Evolutionary conservation across 1,139 yeast genomes (phyloP).

Genomic region (Scheffersomyces cryptocercus): DNA sequence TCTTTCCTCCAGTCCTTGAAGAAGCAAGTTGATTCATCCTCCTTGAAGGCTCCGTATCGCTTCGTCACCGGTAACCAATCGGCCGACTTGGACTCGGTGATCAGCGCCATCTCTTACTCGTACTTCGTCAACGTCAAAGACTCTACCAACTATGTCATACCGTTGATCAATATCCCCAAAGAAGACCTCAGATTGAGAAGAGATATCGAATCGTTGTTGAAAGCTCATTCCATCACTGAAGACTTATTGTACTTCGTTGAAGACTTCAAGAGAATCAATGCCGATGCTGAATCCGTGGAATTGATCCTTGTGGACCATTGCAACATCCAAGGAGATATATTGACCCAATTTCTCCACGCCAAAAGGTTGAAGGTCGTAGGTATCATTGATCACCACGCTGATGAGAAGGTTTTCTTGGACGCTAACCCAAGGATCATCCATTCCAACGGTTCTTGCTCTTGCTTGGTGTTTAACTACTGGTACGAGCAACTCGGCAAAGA

Average conservation of each 20-base stretch:
- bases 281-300: constrained; percentile 21
- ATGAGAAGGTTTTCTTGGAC: constrained; percentile 52
- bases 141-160: constrained; percentile 39
- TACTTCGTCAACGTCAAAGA: constrained; percentile 44
- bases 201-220: constrained; percentile 63
- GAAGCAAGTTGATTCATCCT: constrained; percentile 14
- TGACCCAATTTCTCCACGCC: constrained; percentile 22
- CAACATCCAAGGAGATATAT: constrained; percentile 54
- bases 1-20: constrained; percentile 23
- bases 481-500: constrained; percentile 22
- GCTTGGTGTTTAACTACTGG: constrained; percentile 71
- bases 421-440: constrained; percentile 61
- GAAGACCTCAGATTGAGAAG: constrained; percentile 67
- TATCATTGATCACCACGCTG: constrained; percentile 87
- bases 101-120: constrained; percentile 71
- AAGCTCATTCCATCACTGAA: constrained; percentile 46
- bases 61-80: constrained; percentile 86
- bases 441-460: constrained; percentile 75
- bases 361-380: constrained; percentile 45
- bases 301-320: constrained; percentile 84
- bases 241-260: constrained; percentile 63
- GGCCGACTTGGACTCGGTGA: constrained; percentile 82
- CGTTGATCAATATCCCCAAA: constrained; percentile 71
- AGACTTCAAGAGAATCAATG: constrained; percentile 44
- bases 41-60: constrained; percentile 21